Percentiles rank a stretch among this genome's conserved stretches.
These are phyloP conservation scores for Fusarium keratoplasticum DNA, from an alignment of 2,329 filamentous ascomycete genomes.

Conservation along the genomic window DNA sequence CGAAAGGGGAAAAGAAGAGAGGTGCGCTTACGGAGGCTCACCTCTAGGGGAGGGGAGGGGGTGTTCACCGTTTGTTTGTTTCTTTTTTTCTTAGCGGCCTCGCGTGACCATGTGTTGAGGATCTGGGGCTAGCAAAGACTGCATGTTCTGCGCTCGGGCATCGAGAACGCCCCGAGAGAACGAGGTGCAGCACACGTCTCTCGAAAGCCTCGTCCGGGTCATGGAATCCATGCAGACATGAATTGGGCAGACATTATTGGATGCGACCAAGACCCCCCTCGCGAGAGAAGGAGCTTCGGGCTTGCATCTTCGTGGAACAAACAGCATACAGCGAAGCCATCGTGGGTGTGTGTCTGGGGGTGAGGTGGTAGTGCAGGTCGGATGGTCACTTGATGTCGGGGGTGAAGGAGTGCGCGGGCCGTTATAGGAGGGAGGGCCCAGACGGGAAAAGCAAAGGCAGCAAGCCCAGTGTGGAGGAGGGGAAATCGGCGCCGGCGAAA, in stretches of 20 bases:
- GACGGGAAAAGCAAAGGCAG: constrained; percentile 4
- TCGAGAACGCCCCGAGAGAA: neutral
- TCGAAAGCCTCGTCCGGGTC: neutral
- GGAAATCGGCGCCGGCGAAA: constrained; percentile 17
- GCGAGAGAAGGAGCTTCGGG: neutral
- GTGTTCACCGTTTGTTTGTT: neutral
- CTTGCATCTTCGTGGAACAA: constrained; percentile 5
- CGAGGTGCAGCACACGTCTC: neutral
- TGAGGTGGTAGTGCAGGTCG: constrained; percentile 27
- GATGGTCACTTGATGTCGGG: constrained; percentile 33
- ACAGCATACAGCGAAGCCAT: constrained; percentile 14
- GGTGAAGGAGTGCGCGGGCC: constrained; percentile 1
- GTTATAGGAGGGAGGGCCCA: constrained; percentile 11
- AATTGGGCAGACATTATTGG: neutral
- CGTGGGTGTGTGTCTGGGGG: constrained; percentile 9
- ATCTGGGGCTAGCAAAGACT: neutral
- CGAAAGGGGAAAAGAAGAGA: neutral
- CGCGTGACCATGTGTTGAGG: neutral
- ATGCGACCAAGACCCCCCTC: neutral
- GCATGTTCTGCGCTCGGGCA: neutral
- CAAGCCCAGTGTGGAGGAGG: constrained; percentile 19
- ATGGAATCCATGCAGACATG: neutral
- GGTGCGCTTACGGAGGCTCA: neutral
- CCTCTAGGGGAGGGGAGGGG: neutral
- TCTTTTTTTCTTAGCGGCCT: neutral